Conservation (phyloP, 2,329 filamentous ascomycete genomes). For the Leptosphaerulina australis region DNA sequence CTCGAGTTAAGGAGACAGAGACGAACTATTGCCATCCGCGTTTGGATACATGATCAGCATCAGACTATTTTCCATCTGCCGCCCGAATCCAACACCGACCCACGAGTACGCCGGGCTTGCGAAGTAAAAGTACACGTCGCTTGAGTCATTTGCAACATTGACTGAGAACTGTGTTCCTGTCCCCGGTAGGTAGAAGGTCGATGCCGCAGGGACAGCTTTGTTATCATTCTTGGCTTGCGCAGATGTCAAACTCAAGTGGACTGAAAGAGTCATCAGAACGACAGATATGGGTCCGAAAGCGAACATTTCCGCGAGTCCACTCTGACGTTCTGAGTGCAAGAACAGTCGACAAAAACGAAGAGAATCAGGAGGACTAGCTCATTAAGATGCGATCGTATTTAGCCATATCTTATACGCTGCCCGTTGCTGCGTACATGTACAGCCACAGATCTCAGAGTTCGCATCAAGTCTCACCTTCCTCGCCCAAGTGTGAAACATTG, state of each 20-base stretch:
- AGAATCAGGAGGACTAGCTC: not conserved
- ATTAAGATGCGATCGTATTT: not conserved
- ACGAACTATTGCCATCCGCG: constrained; percentile 41
- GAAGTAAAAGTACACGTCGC: constrained; percentile 46
- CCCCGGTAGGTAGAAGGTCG: constrained; percentile 40
- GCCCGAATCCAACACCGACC: constrained; percentile 54
- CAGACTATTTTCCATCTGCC: constrained; percentile 50
- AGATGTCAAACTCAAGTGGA: not conserved
- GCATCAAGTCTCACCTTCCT: not conserved
- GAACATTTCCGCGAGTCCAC: not conserved
- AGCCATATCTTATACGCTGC: constrained; percentile 9
- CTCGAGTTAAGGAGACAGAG: not conserved
- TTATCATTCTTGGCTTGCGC: constrained; percentile 24
- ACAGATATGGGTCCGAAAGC: not conserved
- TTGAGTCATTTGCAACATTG: constrained; percentile 41
- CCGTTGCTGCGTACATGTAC: not conserved
- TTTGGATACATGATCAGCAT: constrained; percentile 55
- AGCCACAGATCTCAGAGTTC: not conserved
- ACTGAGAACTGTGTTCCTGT: constrained; percentile 47
- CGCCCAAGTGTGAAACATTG: constrained; percentile 3
- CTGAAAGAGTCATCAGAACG: not conserved
- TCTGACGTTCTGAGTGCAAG: too few species aligned
- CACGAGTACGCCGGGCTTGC: constrained; percentile 50
- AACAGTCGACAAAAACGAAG: too few species aligned
- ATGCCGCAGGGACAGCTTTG: constrained; percentile 24